Evolutionary conservation across 371 early-diverging fungal species (phyloP), one percentile per base, ranked within the genome.

Genomic region (Lichtheimia ramosa): DNA sequence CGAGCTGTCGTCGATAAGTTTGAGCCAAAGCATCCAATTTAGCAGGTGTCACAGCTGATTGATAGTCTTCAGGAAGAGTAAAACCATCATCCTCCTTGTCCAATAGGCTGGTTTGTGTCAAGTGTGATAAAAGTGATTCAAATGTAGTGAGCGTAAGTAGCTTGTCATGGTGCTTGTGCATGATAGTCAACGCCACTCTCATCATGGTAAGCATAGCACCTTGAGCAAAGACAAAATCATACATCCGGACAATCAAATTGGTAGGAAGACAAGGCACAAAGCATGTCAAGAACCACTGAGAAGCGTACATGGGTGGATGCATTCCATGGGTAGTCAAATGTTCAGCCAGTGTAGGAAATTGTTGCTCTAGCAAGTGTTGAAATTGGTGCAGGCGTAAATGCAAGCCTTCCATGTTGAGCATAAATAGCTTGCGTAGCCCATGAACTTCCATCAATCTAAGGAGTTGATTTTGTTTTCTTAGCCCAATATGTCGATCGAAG

Each of bases 201-300:
- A 93, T 84, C 58, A 92, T 87, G 20, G 91, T 82, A 64, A 86
- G 87, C 14, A 86, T 75, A 4, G 88, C 82, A 43, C 96, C 95
- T 70, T 94, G 92, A 21, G 91, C 88, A 63, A 96, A 87, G n/a
- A 93, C 79, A 21, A 95, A 77, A 73, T 98, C 98, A 54, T 91
- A 91, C 57, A 97, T 83, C 2, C 96, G 88, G 65, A 91, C 75
- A 5, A 91, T 91, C 51, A 91, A 70, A 4, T 82, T 75, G 18
- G 92, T 76, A 8, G 94, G 95, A 65, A 92, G 91, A 1, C 90
- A 84, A 70, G 92, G 92, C 1, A 95, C 89, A 70, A 96, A 96
- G 43, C 96, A 64, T 1, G 97, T 94, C 78, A 95, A 79, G 78
- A 94, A 95, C 97, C 96, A 94, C 62, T 89, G 89, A 12, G 90